Evolutionary conservation across 176 grass and related monocot species (phyloP), one percentile per base, ranked within the genome.

Genomic region (Elaeis guineensis): DNA sequence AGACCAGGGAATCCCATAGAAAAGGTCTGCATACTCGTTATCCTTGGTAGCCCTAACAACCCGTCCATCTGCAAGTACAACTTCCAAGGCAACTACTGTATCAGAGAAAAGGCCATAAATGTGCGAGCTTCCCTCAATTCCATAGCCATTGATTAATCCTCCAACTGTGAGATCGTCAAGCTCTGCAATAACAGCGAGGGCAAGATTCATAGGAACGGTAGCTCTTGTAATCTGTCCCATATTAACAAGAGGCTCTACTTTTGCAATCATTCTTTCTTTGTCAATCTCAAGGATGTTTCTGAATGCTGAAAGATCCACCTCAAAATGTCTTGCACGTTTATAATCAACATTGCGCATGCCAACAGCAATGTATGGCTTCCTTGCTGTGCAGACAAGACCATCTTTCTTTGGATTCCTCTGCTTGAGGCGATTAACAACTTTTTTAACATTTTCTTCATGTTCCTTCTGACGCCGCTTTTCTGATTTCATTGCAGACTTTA

Each of bases 271-370:
- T 49, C 86, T 84, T 67, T 96, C 83, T 55, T 50, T 73, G 72
- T 96, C 86, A 53, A 96, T 73, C 77, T 90, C 86, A 5, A 96
- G 72, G 64, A 96, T 87, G 65, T 96, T 87, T 26, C 78, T 75
- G 73, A 96, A 90, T 21, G 83, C 77, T 8, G 83, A 87, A 49
- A 96, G 86, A 64, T 96, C 91, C 16, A 96, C 86, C 68, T 96
- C 91, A 17, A 90, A 96, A 62, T 90, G 86, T 32, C 86, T 79
- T 16, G 80, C 86, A 1, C 86, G 72, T 67, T 90, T 96, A 75
- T 96, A 96, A 77, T 96, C 91, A 6, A 96, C 91, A 26, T 90
- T 90, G 54, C 91, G 82, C 91, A 90, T 87, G 65, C 91, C 91
- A 54, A 96, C 86, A 28, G 75, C 86, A 30, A 90, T 90, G 77